Evolutionary conservation across 306 rosid genomes (phyloP), one percentile per base, ranked within the genome.

Genomic region (Gynostemma pentaphyllum): DNA sequence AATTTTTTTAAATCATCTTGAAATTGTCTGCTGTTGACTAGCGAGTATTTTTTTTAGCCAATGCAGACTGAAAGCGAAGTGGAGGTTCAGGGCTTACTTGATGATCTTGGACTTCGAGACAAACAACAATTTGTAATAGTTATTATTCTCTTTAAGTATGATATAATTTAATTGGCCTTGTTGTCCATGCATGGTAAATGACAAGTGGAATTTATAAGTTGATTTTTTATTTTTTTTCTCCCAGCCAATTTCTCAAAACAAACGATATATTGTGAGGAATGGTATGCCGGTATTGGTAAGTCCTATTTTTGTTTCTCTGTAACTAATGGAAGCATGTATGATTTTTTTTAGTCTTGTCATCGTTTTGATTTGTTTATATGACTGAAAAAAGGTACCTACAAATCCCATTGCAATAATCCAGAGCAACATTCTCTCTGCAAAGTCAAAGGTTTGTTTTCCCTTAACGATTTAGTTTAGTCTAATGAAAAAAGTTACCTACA

Each of bases 241-340:
- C 50, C 87, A 92, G 98, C 96, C 98, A 45, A 76, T 85, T 62
- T 83, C 95, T 48, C 98, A 88, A 76, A 85, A 81, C 66, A 92
- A 92, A 64, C 91, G 92, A 60, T 92, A 88, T 73, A 78, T 92
- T 57, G 98, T 83, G 69, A 82, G 84, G 82, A 75, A 88, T 47
- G 98, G 98, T 40, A 29, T 7, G n/a, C 95, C 98, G 3, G 75
- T 82, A 52, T 72, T 92, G 92, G 98, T 92, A 87, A 70, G 81
- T 72, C 45, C 72, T 73, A 72, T n/a, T n/a, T n/a, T n/a, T n/a
- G n/a, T n/a, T n/a, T n/a, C n/a, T n/a, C n/a, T n/a, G n/a, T n/a
- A n/a, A n/a, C n/a, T n/a, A n/a, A n/a, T n/a, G n/a, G n/a, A n/a
- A n/a, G 4, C 52, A 50, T 19, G 28, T 66, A 56, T 72, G 6